A percentile compares a stretch with the other conserved stretches of the same genome.
Conservation (phyloP, 1,139 yeast species). For the Nematodospora anomalae region DNA sequence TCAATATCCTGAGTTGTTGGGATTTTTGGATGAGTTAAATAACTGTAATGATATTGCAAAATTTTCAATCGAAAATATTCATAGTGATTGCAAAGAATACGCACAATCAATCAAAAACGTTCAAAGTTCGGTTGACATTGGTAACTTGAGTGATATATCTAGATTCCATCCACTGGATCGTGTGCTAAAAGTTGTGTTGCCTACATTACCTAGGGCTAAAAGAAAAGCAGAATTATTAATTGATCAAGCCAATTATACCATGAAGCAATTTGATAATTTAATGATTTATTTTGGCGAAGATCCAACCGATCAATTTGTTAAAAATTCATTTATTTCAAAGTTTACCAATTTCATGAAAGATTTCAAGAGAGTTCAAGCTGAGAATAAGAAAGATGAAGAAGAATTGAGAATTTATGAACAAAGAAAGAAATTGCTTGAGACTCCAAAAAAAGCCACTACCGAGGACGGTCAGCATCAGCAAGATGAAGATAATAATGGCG, state of each 20-base stretch:
- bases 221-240: conserved; percentile 61
- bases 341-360: conserved; percentile 73
- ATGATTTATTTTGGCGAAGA: conserved; percentile 82
- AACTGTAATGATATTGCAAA: conserved; percentile 62
- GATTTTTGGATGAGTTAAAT: conserved; percentile 58
- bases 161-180: conserved; percentile 75
- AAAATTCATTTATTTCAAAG: conserved; percentile 67
- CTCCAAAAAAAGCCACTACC: conserved; percentile 27
- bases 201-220: conserved; percentile 66
- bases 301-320: conserved; percentile 63
- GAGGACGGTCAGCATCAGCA: conserved; percentile 13
- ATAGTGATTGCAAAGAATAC: conserved; percentile 60
- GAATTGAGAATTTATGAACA: conserved; percentile 74
- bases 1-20: conserved; percentile 64
- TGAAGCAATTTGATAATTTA: conserved; percentile 65
- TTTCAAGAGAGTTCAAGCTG: conserved; percentile 74
- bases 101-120: conserved; percentile 61
- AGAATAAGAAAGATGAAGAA: conserved; percentile 77
- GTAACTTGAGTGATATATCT: conserved; percentile 73
- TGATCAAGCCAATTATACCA: conserved; percentile 63
- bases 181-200: conserved; percentile 60
- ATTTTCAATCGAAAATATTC: conserved; percentile 65
- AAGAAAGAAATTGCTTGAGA: conserved; percentile 63
- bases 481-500: conserved; percentile 37
- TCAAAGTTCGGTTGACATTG: conserved; percentile 70